Base-by-base conservation (phyloP, 2,329 filamentous ascomycete species). In the Fusarium udum region DNA sequence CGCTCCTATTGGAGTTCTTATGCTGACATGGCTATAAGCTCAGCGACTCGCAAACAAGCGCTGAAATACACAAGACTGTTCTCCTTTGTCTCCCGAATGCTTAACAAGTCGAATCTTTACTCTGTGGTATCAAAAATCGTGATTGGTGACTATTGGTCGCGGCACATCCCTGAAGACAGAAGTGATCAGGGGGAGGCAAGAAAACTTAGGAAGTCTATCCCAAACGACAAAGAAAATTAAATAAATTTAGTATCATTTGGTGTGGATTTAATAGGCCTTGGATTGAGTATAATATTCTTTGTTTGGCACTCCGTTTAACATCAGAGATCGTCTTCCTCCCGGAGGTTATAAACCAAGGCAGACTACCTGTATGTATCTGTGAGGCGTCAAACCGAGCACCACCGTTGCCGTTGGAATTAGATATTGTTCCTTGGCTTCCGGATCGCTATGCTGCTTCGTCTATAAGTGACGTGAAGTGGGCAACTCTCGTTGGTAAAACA, bases 401-500 rank as follows among this genome's bases (percentile, higher is more conserved):
- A 24, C 37, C 14, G 31, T 31, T 32, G 26, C 37, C 28, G 26
- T 37, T 55, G n/a, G 22, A 42, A 56, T 45, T 15, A 53, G n/a
- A 53, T 53, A 52, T 14, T 43, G 39, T 26, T 34, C 39, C 39
- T 46, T 57, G 39, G 39, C 31, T 32, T 57, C 53, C n/a, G 28
- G 18, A 57, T 57, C n/a, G 7, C 11, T 22, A 36, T 53, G 24
- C 24, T 53, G 39, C 26, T 52, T 26, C 32, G 49, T 26, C 37
- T 4, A 28, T 53, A 48, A 53, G 56, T 56, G 48, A 58, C 56
- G 48, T 53, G 56, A 67, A 46, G 39, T 56, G 61, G 61, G 60
- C 51, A 77, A 46, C 24, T 73, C 75, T 77, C 72, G 71, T 71
- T 68, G 65, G 73, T 39, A 63, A 37, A 51, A 49, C 63, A 48